Base-by-base conservation (phyloP, 257 asterid species). In the Marsdenia floribunda region DNA sequence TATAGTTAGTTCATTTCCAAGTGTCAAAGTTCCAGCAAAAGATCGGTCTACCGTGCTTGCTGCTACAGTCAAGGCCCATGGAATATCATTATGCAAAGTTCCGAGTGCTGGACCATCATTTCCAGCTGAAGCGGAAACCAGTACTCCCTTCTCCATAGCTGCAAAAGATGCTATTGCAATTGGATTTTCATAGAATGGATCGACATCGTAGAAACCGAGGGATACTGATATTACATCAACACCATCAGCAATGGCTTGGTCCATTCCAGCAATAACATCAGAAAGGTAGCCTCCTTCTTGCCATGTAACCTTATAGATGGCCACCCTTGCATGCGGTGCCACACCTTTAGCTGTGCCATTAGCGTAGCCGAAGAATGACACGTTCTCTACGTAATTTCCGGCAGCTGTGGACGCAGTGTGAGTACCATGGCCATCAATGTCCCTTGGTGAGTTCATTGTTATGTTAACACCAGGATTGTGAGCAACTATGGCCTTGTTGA, bases 211-310 rank as follows among this genome's bases (percentile, higher is more conserved):
- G 49, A 78, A 83, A 22, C 91, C 84, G 54, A 87, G 15, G 22
- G 90, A 90, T 40, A 90, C 79, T 0, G 96, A 86, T 37, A 88
- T 54, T 18, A 88, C 67, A 68, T 88, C 91, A 0, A 86, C 93
- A 0, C 89, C 83, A 73, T 90, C 91, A 15, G 85, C 86, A 46
- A 90, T 86, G 3, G 90, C 93, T 73, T 83, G 87, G 18, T 90
- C 96, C 64, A 90, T 88, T 35, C 84, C 91, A 0, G 92, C 96
- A 22, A 89, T 76, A 14, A 81, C 83, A 74, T 89, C 96, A 0
- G 92, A 86, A 15, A 81, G 81, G 2, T 49, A 75, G 67, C 60
- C 3, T 12, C 90, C 93, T 78, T 82, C 88, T 13, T 80, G 80
- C 88, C 84, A 87, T 0, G 82, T 58, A 54, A 85, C 96, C 70